Evolutionary conservation across 768 basidiomycete species (phyloP).

Genomic region (Russula abietina): DNA sequence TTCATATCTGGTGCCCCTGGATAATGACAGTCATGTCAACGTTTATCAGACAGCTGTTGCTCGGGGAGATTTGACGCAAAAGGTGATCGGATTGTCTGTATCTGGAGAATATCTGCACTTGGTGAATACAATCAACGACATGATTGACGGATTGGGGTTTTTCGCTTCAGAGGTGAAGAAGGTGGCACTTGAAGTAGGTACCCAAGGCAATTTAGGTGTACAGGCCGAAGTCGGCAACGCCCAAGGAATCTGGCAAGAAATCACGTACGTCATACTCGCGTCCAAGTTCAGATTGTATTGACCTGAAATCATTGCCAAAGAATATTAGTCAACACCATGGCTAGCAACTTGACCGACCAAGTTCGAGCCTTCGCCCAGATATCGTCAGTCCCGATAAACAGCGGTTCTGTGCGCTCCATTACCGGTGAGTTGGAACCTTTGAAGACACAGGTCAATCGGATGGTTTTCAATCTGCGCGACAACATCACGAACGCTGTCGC

Average conservation of each 20-base stretch:
- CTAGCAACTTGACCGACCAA: slow-evolving; percentile 89
- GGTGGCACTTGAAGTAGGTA: slow-evolving; percentile 95
- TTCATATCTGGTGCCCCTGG: neutral
- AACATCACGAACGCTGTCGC: slow-evolving; percentile 97
- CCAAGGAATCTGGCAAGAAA: slow-evolving; percentile 98
- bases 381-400: slow-evolving; percentile 96
- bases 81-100: slow-evolving; percentile 87
- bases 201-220: slow-evolving; percentile 96
- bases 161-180: slow-evolving; percentile 85
- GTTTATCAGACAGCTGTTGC: slow-evolving; percentile 75
- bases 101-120: slow-evolving; percentile 94
- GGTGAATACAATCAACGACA: slow-evolving; percentile 95
- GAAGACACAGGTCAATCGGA: slow-evolving; percentile 98
- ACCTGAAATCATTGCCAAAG: slow-evolving; percentile 36
- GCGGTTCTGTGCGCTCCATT: slow-evolving; percentile 97
- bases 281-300: too few relatives aligned
- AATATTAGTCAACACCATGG: slow-evolving; percentile 97
- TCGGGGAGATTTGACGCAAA: slow-evolving; percentile 86
- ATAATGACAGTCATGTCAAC: slow-evolving; percentile 1
- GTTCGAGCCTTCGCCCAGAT: slow-evolving; percentile 97
- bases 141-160: slow-evolving; percentile 62
- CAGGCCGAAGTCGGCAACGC: slow-evolving; percentile 96
- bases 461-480: slow-evolving; percentile 96
- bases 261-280: slow-evolving; percentile 62
- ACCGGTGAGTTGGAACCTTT: slow-evolving; percentile 99